Base-by-base conservation (phyloP, 371 early-diverging fungal genomes). In the Mortierella sp. region DNA sequence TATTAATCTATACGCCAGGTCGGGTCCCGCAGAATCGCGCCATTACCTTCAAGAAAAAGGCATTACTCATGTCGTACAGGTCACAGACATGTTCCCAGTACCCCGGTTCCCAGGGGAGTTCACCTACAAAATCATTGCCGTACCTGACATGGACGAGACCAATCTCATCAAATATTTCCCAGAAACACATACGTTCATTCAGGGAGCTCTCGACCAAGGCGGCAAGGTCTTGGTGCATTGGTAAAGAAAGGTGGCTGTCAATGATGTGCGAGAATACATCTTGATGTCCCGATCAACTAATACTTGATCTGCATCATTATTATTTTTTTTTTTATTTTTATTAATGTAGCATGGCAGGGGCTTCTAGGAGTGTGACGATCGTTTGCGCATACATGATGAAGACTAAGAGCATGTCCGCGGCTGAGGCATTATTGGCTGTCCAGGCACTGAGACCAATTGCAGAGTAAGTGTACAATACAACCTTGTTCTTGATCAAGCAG, bases 141-240 rank as follows among this genome's bases (percentile, higher is more conserved):
- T 93, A 38, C 84, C 90, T 36, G 95, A 95, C 82, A 65, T 89
- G 32, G 87, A 87, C 4, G 88, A 86, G 58, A 89, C 88, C 68
- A 93, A 94, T 77, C 77, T 94, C 9, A 87, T 94, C 68, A 89
- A 93, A 72, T 85, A 93, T 69, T 93, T 95, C 70, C 85, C 89
- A 40, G 90, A 87, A 52, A 89, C 90, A 28, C 85, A 85, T 65
- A 82, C 65, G 16, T 95, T 92, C 76, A 93, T 93, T 24, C 65
- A 86, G 10, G 76, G 77, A 9, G 88, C 88, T 2, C 65, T 91
- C 28, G 83, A 76, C 1, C 75, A 60, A 10, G 86, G 86, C 10
- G 90, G 90, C 7, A 84, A 84, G 13, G 88, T 93, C 22, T 84
- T 94, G 36, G 89, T 94, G 1, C 93, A 95, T 69, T 95, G 95